A percentile compares a stretch with the other conserved stretches of the same genome.
phyloP scores from a whole-genome alignment of 2,329 filamentous ascomycete species.

The Tolypocladium amazonense region DNA sequence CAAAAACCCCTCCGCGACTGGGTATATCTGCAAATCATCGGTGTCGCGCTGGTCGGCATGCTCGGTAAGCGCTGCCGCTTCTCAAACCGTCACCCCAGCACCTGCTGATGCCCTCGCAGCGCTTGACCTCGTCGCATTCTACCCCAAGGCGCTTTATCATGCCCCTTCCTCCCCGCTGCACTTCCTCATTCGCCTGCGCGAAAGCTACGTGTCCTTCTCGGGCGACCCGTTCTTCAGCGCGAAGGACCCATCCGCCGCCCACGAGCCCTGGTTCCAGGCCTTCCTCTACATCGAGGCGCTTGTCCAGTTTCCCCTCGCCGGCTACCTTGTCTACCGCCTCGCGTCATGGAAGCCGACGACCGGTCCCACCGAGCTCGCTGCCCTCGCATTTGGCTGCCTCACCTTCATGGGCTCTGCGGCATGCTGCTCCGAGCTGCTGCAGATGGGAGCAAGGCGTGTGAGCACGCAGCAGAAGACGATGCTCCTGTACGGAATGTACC shows the following conservation, averaged over 20 bases:
- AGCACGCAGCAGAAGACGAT: constrained; percentile 30
- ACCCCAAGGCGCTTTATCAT: constrained; percentile 35
- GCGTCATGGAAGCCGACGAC: constrained; percentile 20
- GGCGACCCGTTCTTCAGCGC: constrained; percentile 42
- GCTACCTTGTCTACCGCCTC: constrained; percentile 35
- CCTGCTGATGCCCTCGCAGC: constrained; percentile 19
- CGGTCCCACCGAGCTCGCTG: constrained; percentile 35
- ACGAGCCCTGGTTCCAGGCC: constrained; percentile 38
- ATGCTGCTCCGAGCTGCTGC: constrained; percentile 38
- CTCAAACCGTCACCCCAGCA: not conserved
- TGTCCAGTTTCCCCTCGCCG: constrained; percentile 38
- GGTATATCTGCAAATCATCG: constrained; percentile 23
- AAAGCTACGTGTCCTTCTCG: constrained; percentile 34
- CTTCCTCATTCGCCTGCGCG: constrained; percentile 32
- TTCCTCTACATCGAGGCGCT: constrained; percentile 39
- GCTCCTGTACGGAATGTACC: constrained; percentile 38
- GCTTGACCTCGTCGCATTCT: constrained; percentile 43
- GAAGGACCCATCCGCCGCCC: constrained; percentile 18
- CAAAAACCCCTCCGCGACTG: constrained; percentile 19
- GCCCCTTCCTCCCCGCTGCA: constrained; percentile 33
- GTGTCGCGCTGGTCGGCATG: constrained; percentile 24
- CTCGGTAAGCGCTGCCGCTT: constrained; percentile 15
- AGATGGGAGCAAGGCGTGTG: constrained; percentile 37
- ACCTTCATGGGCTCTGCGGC: constrained; percentile 39
- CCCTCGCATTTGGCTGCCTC: constrained; percentile 39